Evolutionary conservation across 148 eudicot species (phyloP).

Genomic region (Rhododendron vialii): DNA sequence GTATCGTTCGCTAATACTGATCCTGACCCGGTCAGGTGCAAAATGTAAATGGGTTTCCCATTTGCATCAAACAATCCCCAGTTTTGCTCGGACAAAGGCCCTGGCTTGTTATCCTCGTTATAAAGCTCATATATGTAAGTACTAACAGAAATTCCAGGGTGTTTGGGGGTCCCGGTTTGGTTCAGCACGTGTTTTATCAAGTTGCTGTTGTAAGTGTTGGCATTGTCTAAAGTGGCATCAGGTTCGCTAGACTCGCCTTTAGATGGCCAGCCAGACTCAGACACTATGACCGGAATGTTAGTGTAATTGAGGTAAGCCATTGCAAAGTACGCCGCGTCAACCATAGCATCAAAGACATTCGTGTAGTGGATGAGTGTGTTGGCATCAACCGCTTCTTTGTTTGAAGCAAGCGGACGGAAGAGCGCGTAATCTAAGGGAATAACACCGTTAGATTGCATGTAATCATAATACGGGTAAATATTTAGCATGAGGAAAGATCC

Average conservation of each 20-base stretch:
- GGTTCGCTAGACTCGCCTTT: constrained; percentile 73
- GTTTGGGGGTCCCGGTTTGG: constrained; percentile 78
- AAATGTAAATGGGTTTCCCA: constrained; percentile 54
- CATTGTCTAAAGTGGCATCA: constrained; percentile 70
- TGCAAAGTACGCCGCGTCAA: constrained; percentile 85
- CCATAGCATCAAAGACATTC: constrained; percentile 86
- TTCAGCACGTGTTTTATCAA: constrained; percentile 63
- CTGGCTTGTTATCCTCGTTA: constrained; percentile 67
- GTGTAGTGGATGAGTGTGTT: constrained; percentile 76
- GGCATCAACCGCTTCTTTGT: constrained; percentile 82
- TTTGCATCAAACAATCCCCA: constrained; percentile 81
- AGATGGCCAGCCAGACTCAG: constrained; percentile 93
- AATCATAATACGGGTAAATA: constrained; percentile 75
- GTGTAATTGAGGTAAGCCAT: constrained; percentile 77
- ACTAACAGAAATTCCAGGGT: constrained; percentile 64
- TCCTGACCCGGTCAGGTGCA: constrained; percentile 54
- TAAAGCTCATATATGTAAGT: constrained; percentile 84
- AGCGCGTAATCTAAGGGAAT: constrained; percentile 85
- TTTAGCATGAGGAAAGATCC: constrained; percentile 71
- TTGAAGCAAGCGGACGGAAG: constrained; percentile 60
- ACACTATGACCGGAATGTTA: constrained; percentile 69
- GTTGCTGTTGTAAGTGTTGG: constrained; percentile 83
- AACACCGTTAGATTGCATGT: constrained; percentile 75
- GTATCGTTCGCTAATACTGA: constrained; percentile 63
- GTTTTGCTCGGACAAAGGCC: constrained; percentile 71